Base-by-base conservation (phyloP, 192 early-diverging fungal genomes). In the Entophlyctis luteolus region DNA sequence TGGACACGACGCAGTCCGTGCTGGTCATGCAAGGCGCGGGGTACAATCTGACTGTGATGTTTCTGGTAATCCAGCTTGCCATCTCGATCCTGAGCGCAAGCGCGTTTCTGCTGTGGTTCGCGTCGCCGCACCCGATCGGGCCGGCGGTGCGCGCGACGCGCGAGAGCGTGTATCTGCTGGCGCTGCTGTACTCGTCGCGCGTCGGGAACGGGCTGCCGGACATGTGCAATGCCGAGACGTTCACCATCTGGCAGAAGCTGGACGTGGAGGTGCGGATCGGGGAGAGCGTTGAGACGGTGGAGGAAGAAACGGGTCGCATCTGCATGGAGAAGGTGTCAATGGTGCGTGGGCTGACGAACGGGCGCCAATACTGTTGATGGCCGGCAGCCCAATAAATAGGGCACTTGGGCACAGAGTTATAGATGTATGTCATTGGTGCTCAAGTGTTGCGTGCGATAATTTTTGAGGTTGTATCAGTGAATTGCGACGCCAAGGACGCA, bases 181-280 rank as follows among this genome's bases (percentile, higher is more conserved):
- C 65, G 27, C 53, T 67, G 35, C 22, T 67, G 4, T 12, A 14
- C n/a, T 38, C 48, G 8, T 67, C 65, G 5, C 14, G 16, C 3
- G 18, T 67, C 18, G 38, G 50, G 27, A 23, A 36, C 4, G 52
- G 52, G 22, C 38, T 67, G n/a, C 25, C 36, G 22, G 65, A 54
- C 18, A 27, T 55, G 18, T 50, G 49, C 20, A 67, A 67, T 25
- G 65, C 65, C 14, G 49, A 50, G 32, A 50, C 65, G 18, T 67
- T 56, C 31, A 35, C 52, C 2, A 54, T 67, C 37, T 67, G 65
- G 65, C 65, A 67, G 31, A 33, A 27, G 34, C n/a, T 67, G 50
- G 65, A 67, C 25, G 16, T 38, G 1, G 38, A 23, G 33, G 32
- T 31, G 20, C 23, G 52, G 23, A 67, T 67, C 22, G 65, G 65